Base-by-base conservation (phyloP, 1,284 basidiomycete species). In the Ustilago crameri region DNA sequence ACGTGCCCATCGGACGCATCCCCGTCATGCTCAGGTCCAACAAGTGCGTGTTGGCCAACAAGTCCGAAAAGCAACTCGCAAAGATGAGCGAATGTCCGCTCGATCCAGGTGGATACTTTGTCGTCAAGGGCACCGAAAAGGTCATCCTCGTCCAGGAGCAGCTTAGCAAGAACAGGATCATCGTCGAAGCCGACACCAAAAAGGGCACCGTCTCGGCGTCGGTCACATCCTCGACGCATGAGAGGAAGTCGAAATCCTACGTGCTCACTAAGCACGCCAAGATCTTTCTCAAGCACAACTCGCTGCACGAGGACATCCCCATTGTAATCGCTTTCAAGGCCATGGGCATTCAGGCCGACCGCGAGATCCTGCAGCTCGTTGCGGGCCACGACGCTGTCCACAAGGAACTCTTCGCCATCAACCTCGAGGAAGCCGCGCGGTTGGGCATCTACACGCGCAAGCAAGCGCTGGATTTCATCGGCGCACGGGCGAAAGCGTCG, bases 81-180 rank as follows among this genome's bases (percentile, higher is more conserved):
- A 98, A 84, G 68, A 95, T 98, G 92, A 91, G 89, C 30, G 96
- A 99, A 84, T 99, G 96, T 82, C 96, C 96, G 0, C 86, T 98
- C 61, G 97, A 99, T 85, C 96, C 96, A 3, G 96, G 96, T 20
- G 96, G 96, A 8, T 98, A 98, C 84, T 99, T 99, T 85, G 92
- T 99, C 59, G 95, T 98, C 51, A 98, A 96, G 84, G 96, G 96
- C 14, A 98, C 97, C 18, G 96, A 99, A 85, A 99, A 99, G 86
- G 96, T 99, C 79, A 98, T 99, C 74, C 87, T 99, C 60, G 95
- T 98, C 2, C 96, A 99, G 84, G 97, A 99, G 84, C 96, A 98
- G 85, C 86, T 99, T 79, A 95, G 93, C 87, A 99, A 98, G 87
- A 99, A 99, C 85, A 89, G 96, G 60, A 98, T 99, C 82, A 96